Base-by-base conservation (phyloP, 495 filamentous ascomycete species). In the Annulohypoxylon bovei region DNA sequence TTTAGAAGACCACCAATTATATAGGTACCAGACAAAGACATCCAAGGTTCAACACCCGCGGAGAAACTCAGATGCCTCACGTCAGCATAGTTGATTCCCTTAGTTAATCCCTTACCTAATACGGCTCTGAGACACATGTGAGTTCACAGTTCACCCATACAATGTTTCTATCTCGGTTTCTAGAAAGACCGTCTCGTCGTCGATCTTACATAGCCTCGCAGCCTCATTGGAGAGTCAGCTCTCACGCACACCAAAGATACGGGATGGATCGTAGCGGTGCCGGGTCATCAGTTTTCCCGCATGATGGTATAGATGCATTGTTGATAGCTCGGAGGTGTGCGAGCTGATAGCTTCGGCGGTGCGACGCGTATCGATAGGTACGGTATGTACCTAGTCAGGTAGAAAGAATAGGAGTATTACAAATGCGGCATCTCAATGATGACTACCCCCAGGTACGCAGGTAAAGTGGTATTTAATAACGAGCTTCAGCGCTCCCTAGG, bases 41-140 rank as follows among this genome's bases (percentile, higher is more conserved):
- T 56, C 53, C 32, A 18, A 56, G 33, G 27, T 37, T 37, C 33
- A 14, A 8, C 25, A 27, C 47, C 18, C 22, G 23, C 44, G 54
- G 44, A 53, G 55, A 60, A 67, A 57, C 55, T 67, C 20, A n/a
- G 30, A 39, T 16, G 8, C 49, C 65, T 67, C 65, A 61, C 65
- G 56, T 67, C 65, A 67, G 65, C 56, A 33, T 4, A 40, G 23
- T 35, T 42, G 37, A 25, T 54, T 52, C 33, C 46, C 32, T 52
- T 42, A 22, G 46, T 32, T 37, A 59, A 32, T 55, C 32, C 11
- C 23, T 53, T 61, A 54, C 44, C 46, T 53, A 53, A 54, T 47
- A 16, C 37, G 46, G 14, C n/a, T 8, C 16, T 11, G 6, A 61
- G 28, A 20, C 47, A 32, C 37, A 65, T 37, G 37, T 33, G 35